phyloP scores from a whole-genome alignment of 2,329 filamentous ascomycete genomes.

The Talaromyces sp. region DNA sequence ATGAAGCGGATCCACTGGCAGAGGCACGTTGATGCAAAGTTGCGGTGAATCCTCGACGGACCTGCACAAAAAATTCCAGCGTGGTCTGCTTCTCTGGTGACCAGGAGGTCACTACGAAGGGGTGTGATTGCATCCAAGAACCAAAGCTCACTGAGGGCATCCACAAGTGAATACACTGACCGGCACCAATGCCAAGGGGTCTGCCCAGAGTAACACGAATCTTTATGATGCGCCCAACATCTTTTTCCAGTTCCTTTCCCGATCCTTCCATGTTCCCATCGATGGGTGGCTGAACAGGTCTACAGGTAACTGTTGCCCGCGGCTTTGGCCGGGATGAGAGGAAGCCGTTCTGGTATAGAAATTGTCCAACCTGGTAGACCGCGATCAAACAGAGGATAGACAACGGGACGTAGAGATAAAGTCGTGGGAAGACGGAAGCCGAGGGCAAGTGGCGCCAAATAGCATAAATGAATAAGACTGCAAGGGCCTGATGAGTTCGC shows the following conservation, averaged over 20 bases:
- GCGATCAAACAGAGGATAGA: constrained; percentile 21
- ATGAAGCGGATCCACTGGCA: constrained; percentile 20
- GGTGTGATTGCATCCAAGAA: constrained; percentile 27
- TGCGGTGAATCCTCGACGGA: constrained; percentile 27
- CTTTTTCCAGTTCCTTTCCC: constrained; percentile 3
- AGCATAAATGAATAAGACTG: constrained; percentile 23
- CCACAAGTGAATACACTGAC: constrained; percentile 31
- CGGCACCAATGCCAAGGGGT: constrained; percentile 24
- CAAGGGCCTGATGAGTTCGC: constrained; percentile 23
- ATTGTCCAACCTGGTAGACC: constrained; percentile 20
- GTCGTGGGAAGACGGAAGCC: constrained; percentile 12
- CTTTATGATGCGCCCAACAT: constrained; percentile 16
- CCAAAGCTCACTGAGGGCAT: constrained; percentile 26
- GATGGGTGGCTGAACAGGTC: background rate
- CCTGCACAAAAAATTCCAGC: constrained; percentile 33
- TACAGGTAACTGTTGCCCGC: constrained; percentile 21
- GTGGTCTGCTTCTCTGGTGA: constrained; percentile 23
- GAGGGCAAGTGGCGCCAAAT: constrained; percentile 24
- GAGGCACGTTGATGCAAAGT: constrained; percentile 23
- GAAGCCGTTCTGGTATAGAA: constrained; percentile 25
- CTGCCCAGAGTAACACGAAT: constrained; percentile 24
- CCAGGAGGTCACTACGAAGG: constrained; percentile 29
- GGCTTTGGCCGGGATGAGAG: constrained; percentile 22
- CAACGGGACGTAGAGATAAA: constrained; percentile 24
- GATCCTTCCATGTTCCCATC: background rate